These are phyloP conservation scores for Termitomyces sp. DNA, from an alignment of 768 basidiomycete species.

Conservation along the genomic window DNA sequence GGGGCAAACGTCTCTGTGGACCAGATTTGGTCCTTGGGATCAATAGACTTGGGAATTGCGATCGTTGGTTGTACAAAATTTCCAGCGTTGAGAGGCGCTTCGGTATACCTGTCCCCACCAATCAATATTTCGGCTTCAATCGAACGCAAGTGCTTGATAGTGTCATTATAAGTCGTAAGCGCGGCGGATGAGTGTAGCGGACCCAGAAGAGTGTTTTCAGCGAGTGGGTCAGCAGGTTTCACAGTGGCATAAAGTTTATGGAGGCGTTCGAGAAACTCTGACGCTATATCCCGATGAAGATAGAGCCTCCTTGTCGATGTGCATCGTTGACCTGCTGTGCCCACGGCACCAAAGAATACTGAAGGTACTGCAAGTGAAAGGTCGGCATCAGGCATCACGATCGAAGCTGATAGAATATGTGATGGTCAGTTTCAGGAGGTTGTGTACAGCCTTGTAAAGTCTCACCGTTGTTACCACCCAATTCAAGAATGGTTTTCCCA, in stretches of 20 bases:
- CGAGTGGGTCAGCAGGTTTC: conserved; percentile 83
- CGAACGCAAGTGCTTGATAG: conserved; percentile 57
- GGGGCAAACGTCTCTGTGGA: conserved; percentile 83
- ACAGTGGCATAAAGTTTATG: conserved; percentile 69
- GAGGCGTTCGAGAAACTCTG: conserved; percentile 72
- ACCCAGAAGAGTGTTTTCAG: conserved; percentile 69
- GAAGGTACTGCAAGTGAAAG: conserved; percentile 84
- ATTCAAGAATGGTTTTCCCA: conserved; percentile 85
- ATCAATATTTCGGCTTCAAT: conserved; percentile 74
- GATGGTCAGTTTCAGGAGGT: conserved; percentile 14
- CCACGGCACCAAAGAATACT: conserved; percentile 92
- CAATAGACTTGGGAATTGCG: conserved; percentile 57
- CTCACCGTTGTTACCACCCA: conserved; percentile 94
- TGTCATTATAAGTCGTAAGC: conserved; percentile 58
- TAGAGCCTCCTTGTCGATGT: conserved; percentile 91
- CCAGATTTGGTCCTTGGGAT: conserved; percentile 62
- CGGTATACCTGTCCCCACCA: conserved; percentile 60
- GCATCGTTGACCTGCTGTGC: conserved; percentile 74
- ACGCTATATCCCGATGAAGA: conserved; percentile 78
- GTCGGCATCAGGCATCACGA: conserved; percentile 93
- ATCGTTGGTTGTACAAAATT: conserved; percentile 92
- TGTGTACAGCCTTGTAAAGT: conserved; percentile 15
- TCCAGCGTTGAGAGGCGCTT: conserved; percentile 55
- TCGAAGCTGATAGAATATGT: conserved; percentile 50
- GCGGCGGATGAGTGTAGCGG: conserved; percentile 78